A percentile compares a stretch with the other conserved stretches of the same genome.
phyloP scores from a whole-genome alignment of 768 basidiomycete genomes.

The Boletus edulis region DNA sequence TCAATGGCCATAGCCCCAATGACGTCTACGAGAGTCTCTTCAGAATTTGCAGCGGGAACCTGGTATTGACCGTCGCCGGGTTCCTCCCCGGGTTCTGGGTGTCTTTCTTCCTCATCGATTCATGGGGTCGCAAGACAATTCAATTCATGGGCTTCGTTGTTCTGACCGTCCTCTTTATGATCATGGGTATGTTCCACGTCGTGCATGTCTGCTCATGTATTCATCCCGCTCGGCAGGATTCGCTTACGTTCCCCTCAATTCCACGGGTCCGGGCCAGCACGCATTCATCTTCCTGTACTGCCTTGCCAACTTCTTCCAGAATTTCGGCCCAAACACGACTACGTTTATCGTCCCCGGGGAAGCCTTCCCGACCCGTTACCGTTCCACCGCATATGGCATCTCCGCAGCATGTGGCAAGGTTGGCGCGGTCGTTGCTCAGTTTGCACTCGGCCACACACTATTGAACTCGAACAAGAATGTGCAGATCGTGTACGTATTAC shows the following conservation, averaged over 20 bases:
- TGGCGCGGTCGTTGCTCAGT: conserved; percentile 77
- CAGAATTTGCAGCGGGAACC: conserved; percentile 18
- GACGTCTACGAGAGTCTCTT: conserved; percentile 25
- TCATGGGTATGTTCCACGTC: conserved; percentile 52
- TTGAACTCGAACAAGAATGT: conserved; percentile 54
- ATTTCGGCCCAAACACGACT: conserved; percentile 41
- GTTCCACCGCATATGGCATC: conserved; percentile 73
- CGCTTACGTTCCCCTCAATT: conserved; percentile 55
- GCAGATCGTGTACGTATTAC: conserved; percentile 58
- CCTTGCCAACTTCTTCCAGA: conserved; percentile 18
- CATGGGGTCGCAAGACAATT: conserved; percentile 70
- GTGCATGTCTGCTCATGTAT: background rate
- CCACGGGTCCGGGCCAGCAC: conserved; percentile 48
- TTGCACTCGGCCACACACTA: conserved; percentile 65
- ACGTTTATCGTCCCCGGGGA: conserved; percentile 79
- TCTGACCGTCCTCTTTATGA: conserved; percentile 63
- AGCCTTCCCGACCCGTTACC: conserved; percentile 75
- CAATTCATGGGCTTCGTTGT: conserved; percentile 70
- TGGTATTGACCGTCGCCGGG: conserved; percentile 18
- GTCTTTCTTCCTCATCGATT: conserved; percentile 64
- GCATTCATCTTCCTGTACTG: conserved; percentile 40
- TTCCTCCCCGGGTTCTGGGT: conserved; percentile 55
- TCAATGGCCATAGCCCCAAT: conserved; percentile 20
- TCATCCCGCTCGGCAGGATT: conserved; percentile 44
- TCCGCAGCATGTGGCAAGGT: conserved; percentile 71